These are phyloP conservation scores for Daldinia sp. DNA, from an alignment of 2,329 filamentous ascomycete species.

Conservation along the genomic window DNA sequence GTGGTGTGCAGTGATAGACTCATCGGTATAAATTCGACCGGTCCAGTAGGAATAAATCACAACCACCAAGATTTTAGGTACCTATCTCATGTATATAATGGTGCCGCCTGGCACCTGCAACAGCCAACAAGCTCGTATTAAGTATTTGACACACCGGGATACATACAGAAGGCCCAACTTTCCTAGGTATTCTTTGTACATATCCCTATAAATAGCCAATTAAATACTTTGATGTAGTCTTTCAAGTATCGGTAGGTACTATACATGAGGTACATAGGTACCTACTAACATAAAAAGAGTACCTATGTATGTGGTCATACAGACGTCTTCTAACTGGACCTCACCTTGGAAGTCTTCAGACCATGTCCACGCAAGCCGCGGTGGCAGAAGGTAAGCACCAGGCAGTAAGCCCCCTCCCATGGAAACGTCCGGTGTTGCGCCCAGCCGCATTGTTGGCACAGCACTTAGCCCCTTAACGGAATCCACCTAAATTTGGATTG, in stretches of 20 bases:
- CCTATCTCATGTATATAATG: no score
- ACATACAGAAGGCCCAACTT: neutral
- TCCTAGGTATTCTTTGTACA: neutral
- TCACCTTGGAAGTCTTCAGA: slow-evolving; percentile 1
- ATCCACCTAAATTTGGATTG: neutral
- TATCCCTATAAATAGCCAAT: neutral
- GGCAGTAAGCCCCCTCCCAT: neutral
- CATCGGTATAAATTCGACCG: slow-evolving; percentile 13
- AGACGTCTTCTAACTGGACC: neutral
- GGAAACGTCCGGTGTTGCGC: neutral
- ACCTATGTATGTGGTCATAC: neutral
- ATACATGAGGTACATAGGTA: neutral
- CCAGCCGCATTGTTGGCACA: neutral
- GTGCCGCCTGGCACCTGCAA: no score
- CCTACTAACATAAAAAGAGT: neutral
- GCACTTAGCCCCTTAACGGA: neutral
- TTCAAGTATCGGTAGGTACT: neutral
- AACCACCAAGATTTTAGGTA: no score
- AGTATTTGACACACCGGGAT: neutral
- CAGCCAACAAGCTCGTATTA: neutral
- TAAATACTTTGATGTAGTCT: neutral
- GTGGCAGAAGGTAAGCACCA: neutral
- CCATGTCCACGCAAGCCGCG: no score
- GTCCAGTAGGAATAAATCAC: neutral
- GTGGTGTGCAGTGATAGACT: slow-evolving; percentile 15